These are phyloP conservation scores for Cyclotella atomus DNA, from an alignment of 108 stramenopile genomes.

Conservation along the genomic window DNA sequence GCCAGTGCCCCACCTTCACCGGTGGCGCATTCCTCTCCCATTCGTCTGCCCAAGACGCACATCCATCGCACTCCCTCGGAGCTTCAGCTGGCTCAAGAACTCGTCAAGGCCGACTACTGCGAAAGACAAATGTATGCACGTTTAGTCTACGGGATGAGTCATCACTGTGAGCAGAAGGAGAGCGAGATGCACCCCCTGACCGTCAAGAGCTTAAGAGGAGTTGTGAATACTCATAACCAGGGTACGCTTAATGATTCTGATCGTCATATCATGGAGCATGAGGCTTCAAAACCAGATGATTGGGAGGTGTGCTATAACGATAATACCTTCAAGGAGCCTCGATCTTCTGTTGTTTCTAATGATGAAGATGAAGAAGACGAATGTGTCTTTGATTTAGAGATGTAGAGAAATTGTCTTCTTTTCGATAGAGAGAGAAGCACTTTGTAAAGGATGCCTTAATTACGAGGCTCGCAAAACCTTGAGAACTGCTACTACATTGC, in stretches of 20 bases:
- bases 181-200: constrained; percentile 10
- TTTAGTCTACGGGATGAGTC: constrained; percentile 36
- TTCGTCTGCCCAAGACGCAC: constrained; percentile 42
- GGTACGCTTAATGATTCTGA: neutral
- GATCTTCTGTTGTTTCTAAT: constrained; percentile 4
- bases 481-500: neutral
- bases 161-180: constrained; percentile 2
- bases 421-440: neutral
- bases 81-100: constrained; percentile 43
- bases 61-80: constrained; percentile 50
- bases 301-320: constrained; percentile 12
- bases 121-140: constrained; percentile 51
- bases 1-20: neutral
- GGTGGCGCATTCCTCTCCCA: constrained; percentile 2
- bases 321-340: neutral
- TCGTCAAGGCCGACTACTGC: constrained; percentile 39
- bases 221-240: constrained; percentile 10
- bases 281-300: neutral
- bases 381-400: constrained; percentile 18
- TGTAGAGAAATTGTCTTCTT: neutral
- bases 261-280: no score
- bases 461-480: neutral
- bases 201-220: constrained; percentile 12
- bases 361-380: constrained; percentile 16
- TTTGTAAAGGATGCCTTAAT: neutral